phyloP scores from a whole-genome alignment of 1,284 basidiomycete species.

The Cutaneotrichosporon sp. region DNA sequence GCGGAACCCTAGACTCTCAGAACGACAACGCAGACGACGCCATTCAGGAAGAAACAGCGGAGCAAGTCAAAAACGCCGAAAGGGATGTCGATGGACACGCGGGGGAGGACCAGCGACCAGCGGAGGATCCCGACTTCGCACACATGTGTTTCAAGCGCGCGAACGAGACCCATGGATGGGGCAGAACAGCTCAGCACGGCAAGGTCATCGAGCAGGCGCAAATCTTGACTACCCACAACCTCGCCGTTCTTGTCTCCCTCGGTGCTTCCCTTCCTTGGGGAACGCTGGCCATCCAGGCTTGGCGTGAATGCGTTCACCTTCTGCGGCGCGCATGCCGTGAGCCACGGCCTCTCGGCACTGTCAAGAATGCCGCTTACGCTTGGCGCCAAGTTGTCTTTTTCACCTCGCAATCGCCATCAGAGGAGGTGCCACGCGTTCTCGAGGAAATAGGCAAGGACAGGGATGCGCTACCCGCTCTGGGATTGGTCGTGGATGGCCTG shows the following conservation, averaged over 20 bases:
- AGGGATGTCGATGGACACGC: neutral
- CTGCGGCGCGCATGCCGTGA: neutral
- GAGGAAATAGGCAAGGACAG: neutral
- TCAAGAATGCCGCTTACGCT: slow-evolving; percentile 12
- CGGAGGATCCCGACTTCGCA: neutral
- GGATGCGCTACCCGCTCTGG: neutral
- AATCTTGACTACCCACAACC: slow-evolving; percentile 13
- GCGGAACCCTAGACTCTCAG: too few species aligned
- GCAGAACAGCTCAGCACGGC: neutral
- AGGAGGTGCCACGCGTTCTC: neutral
- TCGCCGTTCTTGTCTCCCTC: neutral
- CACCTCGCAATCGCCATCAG: neutral
- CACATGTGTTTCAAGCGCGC: neutral
- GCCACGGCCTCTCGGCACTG: neutral
- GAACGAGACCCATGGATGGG: neutral
- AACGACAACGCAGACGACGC: neutral
- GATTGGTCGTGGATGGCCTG: neutral
- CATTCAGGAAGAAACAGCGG: neutral
- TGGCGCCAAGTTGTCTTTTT: slow-evolving; percentile 13
- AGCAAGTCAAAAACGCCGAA: neutral
- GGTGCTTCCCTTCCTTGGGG: slow-evolving; percentile 1
- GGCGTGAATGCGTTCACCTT: neutral
- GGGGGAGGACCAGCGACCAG: neutral
- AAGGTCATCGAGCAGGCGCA: slow-evolving; percentile 11
- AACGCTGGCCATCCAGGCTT: neutral